Conservation (phyloP, 305 asterid species). For the Solanum hybrid region DNA sequence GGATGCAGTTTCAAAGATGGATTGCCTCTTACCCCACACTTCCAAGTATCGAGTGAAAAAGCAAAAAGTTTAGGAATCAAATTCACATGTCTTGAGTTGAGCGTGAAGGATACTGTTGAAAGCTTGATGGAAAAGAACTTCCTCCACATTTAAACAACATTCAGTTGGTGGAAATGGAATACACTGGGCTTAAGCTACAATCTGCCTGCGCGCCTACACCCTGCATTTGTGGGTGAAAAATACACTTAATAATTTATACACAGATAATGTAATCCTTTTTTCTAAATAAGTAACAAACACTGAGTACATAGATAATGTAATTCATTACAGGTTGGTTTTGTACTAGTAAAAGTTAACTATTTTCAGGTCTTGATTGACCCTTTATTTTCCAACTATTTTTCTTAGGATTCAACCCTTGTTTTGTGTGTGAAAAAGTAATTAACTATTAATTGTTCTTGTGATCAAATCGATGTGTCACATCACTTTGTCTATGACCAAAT, state of each 20-base stretch:
- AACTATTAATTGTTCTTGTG: neutral
- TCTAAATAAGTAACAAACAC: neutral
- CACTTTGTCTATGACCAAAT: constrained; percentile 13
- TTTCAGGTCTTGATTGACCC: neutral
- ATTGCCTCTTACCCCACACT: neutral
- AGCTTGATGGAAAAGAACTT: constrained; percentile 23
- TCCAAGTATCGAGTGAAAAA: constrained; percentile 17
- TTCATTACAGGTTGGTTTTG: neutral
- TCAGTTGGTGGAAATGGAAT: neutral
- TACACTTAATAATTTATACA: neutral
- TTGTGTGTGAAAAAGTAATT: neutral
- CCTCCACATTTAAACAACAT: neutral
- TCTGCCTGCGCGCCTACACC: neutral
- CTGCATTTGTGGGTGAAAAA: neutral
- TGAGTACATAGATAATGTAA: neutral
- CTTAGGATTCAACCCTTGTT: neutral
- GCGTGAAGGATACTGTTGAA: constrained; percentile 30
- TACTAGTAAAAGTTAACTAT: too few relatives aligned
- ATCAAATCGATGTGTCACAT: neutral
- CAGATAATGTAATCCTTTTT: neutral
- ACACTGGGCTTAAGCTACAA: neutral
- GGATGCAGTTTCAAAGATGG: constrained; percentile 4
- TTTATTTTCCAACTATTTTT: neutral
- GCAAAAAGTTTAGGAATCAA: constrained; percentile 28
- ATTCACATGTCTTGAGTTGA: constrained; percentile 29